These are phyloP conservation scores for Alternaria gaisen DNA, from an alignment of 2,329 filamentous ascomycete species.

Conservation along the genomic window DNA sequence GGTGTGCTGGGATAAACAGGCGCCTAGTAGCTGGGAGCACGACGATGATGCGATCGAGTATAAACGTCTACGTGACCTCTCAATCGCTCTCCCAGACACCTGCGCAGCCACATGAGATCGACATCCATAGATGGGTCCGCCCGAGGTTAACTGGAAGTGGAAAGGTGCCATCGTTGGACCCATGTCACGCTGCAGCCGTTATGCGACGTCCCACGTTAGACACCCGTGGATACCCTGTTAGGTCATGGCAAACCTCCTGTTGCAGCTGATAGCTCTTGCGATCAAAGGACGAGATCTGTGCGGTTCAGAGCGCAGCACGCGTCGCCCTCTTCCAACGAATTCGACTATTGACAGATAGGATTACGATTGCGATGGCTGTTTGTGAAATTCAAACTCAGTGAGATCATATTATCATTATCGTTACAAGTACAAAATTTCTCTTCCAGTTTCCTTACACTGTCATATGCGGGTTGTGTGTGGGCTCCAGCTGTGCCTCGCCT, in stretches of 20 bases:
- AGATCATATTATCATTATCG: neutral
- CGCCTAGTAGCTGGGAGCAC: slow-evolving; percentile 17
- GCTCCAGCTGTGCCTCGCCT: slow-evolving; percentile 30
- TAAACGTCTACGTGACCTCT: slow-evolving; percentile 22
- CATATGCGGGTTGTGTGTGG: slow-evolving; percentile 16
- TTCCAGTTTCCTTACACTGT: slow-evolving; percentile 23
- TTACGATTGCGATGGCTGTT: neutral
- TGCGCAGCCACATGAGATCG: slow-evolving; percentile 13
- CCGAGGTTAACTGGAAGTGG: slow-evolving; percentile 7
- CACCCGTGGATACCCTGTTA: neutral
- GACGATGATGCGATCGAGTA: slow-evolving; percentile 6
- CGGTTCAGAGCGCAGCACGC: neutral
- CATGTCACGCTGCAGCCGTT: slow-evolving; percentile 7
- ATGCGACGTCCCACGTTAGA: slow-evolving; percentile 19
- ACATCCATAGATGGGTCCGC: slow-evolving; percentile 4
- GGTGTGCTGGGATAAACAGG: slow-evolving; percentile 23
- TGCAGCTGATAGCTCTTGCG: neutral
- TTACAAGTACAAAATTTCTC: slow-evolving; percentile 7
- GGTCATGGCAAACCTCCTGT: neutral
- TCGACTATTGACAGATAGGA: neutral
- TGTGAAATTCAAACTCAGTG: neutral
- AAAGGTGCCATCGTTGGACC: slow-evolving; percentile 15
- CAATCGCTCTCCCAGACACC: slow-evolving; percentile 4
- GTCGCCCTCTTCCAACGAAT: no score
- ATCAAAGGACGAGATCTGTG: neutral